These are phyloP conservation scores for Lipomyces spencermartinsiae DNA, from an alignment of 805 yeast genomes.

Conservation along the genomic window DNA sequence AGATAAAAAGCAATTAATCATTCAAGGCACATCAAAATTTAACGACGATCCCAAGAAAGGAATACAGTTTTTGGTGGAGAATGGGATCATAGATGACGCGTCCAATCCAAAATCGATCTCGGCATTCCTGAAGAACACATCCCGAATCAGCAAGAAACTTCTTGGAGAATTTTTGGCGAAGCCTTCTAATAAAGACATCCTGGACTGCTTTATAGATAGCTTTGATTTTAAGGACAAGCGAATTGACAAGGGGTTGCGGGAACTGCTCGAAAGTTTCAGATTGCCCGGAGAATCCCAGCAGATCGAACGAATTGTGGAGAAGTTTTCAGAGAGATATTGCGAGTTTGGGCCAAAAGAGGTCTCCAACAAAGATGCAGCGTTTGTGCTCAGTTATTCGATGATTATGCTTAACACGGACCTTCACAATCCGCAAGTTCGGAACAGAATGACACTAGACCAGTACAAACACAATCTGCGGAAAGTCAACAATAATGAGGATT, in stretches of 20 bases:
- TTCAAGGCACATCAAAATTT: conserved; percentile 74
- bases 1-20: conserved; percentile 71
- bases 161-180: conserved; percentile 88
- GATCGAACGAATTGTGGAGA: conserved; percentile 88
- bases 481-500: conserved; percentile 72
- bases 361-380: conserved; percentile 93
- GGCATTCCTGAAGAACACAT: conserved; percentile 75
- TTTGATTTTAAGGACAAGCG: conserved; percentile 80
- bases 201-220: conserved; percentile 67
- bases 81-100: conserved; percentile 63
- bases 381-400: conserved; percentile 88
- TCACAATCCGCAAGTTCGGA: conserved; percentile 85
- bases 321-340: conserved; percentile 82
- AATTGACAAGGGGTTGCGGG: conserved; percentile 91
- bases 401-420: conserved; percentile 93
- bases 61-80: conserved; percentile 63
- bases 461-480: conserved; percentile 83
- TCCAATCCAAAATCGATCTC: conserved; percentile 69
- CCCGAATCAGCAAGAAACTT: conserved; percentile 82
- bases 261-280: conserved; percentile 80
- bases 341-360: conserved; percentile 60
- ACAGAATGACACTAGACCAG: conserved; percentile 86
- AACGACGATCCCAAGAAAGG: conserved; percentile 84
- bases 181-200: conserved; percentile 64
- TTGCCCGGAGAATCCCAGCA: conserved; percentile 98